Conservation (phyloP, 208 protist genomes). For the Balamuthia mandrillaris region DNA sequence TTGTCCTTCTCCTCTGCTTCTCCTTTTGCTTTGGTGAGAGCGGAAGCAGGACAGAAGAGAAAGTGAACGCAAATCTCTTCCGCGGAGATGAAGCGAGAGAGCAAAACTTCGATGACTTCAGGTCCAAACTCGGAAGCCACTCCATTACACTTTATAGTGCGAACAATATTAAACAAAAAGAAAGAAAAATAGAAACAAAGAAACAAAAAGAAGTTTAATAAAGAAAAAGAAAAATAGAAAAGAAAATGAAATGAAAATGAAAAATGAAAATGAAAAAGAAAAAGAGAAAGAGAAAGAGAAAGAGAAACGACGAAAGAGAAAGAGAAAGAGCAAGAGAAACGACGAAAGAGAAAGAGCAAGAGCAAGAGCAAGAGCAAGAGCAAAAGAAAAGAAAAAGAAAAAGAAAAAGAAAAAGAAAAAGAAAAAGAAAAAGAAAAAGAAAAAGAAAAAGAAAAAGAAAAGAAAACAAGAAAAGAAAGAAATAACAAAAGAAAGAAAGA, state of each 20-base stretch:
- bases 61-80: constrained; percentile 16
- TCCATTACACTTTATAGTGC: neutral
- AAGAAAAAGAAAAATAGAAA: neutral
- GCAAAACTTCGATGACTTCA: neutral
- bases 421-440: neutral
- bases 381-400: neutral
- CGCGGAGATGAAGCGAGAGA: neutral
- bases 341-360: too few species aligned
- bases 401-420: neutral
- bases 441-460: neutral
- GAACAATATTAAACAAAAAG: neutral
- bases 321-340: too few species aligned
- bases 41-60: neutral
- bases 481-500: too few species aligned
- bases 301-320: neutral
- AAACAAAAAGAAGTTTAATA: neutral
- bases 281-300: neutral
- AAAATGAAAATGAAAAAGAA: neutral
- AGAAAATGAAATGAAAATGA: neutral
- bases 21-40: too few species aligned
- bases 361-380: neutral
- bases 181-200: neutral
- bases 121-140: neutral
- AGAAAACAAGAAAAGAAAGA: neutral
- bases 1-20: neutral